Conservation (phyloP, 2,329 filamentous ascomycete species). For the Ascochyta clinopodiicola region DNA sequence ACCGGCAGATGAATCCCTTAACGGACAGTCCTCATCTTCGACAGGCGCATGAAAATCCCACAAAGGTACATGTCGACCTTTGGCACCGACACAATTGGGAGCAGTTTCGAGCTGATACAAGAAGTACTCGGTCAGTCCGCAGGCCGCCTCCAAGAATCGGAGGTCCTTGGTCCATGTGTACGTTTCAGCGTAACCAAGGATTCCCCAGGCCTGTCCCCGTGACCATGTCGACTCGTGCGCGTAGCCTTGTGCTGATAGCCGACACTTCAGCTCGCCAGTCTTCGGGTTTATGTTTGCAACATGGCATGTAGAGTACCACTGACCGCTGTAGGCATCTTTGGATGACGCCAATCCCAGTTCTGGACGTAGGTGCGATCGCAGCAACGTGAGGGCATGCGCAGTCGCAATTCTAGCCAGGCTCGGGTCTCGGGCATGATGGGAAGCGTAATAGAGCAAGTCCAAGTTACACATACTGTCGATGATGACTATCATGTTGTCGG, state of each 20-base stretch:
- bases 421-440: constrained; percentile 40
- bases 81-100: constrained; percentile 16
- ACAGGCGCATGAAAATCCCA: constrained; percentile 59
- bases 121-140: constrained; percentile 54
- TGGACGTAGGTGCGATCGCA: constrained; percentile 50
- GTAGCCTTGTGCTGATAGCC: constrained; percentile 54
- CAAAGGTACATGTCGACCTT: constrained; percentile 45
- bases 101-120: constrained; percentile 46
- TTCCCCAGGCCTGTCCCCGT: constrained; percentile 56
- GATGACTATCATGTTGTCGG: constrained; percentile 51
- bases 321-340: constrained; percentile 20
- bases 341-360: constrained; percentile 29
- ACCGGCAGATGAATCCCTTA: constrained; percentile 52
- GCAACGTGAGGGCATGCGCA: constrained; percentile 51
- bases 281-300: constrained; percentile 52
- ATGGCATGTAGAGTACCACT: constrained; percentile 46
- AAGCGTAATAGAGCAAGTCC: constrained; percentile 53
- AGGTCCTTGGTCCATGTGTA: constrained; percentile 51
- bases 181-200: constrained; percentile 52
- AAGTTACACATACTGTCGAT: constrained; percentile 50
- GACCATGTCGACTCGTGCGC: constrained; percentile 51
- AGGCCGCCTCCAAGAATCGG: constrained; percentile 51
- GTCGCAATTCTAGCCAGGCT: constrained; percentile 47
- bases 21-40: constrained; percentile 29
- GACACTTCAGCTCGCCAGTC: constrained; percentile 45